Percentiles rank a stretch among this genome's conserved stretches.
Evolutionary conservation across 164 flowering plant genomes (phyloP).

Genomic region (Aristolochia contorta): DNA sequence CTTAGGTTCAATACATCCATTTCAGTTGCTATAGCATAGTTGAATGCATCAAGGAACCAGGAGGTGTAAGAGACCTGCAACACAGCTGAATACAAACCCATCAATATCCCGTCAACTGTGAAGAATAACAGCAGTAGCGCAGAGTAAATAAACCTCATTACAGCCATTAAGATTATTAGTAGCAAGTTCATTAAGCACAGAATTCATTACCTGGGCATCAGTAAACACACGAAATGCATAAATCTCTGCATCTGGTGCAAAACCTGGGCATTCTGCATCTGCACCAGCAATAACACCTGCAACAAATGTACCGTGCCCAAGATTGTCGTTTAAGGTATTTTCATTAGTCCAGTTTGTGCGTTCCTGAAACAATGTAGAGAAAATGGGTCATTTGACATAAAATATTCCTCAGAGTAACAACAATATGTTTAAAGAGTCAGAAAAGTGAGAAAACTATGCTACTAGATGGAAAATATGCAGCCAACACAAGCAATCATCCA

Average conservation of each 20-base stretch:
- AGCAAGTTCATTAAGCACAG: conserved; percentile 2
- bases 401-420: too few species aligned
- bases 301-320: conserved; percentile 99
- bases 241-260: conserved; percentile 96
- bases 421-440: background rate
- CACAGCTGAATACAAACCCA: conserved; percentile 70
- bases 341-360: conserved; percentile 98
- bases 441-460: too few species aligned
- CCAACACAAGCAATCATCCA: too few species aligned
- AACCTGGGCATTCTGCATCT: conserved; percentile 88
- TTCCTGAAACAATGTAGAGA: conserved; percentile 39
- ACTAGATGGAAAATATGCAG: too few species aligned
- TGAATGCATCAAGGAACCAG: conserved; percentile 99
- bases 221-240: conserved; percentile 98
- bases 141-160: too few species aligned
- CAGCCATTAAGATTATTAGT: too few species aligned
- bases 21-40: conserved; percentile 90
- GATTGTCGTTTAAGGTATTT: conserved; percentile 93
- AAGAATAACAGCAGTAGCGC: too few species aligned
- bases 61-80: conserved; percentile 99
- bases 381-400: too few species aligned
- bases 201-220: conserved; percentile 94
- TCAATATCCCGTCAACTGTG: conserved; percentile 36
- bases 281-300: conserved; percentile 97
- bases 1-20: conserved; percentile 98